Evolutionary conservation across 805 yeast genomes (phyloP), one percentile per base, ranked within the genome.

Genomic region (Candida vartiovaarae): DNA sequence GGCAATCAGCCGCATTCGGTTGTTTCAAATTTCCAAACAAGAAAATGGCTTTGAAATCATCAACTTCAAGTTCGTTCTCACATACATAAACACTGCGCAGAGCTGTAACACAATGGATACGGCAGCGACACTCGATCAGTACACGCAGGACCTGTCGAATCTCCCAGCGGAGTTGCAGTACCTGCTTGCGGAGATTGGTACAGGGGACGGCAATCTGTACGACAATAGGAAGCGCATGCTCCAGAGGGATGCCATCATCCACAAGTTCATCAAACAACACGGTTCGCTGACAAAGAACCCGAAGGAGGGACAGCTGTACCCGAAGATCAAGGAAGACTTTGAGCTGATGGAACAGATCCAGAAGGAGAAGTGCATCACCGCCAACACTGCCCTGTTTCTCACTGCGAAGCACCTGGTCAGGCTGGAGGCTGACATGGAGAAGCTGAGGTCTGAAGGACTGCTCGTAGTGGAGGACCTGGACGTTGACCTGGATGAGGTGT

Each of bases 121-220:
- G 4, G 89, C 96, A n/a, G 76, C 93, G 1, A 75, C 81, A 6
- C 62, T 84, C 33, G 91, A 84, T 51, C 85, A 82, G 53, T 80
- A 82, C 46, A 76, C 82, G 4, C 82, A 76, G 58, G 83, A 78
- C 51, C 69, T 91, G 36, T 79, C 91, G 8, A 91, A 90, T 54
- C 72, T 93, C 36, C 96, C 96, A 25, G 80, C 87, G 5, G 99
- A 91, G 63, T 74, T 91, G 36, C 82, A 82, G 42, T 87, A 84
- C 56, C 66, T 88, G 32, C 66, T 91, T 39, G 84, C 84, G 41
- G 98, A 93, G 62, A 72, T 91, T 32, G 74, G 82, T 41, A 74
- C 71, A 33, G 77, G 82, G 47, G 98, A 91, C 59, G 55, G 70
- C 34, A 77, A 75, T 54, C 67, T 82, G 28, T 75, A 76, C 54